Evolutionary conservation across 2,329 filamentous ascomycete genomes (phyloP).

Genomic region (Trichoderma sp.): DNA sequence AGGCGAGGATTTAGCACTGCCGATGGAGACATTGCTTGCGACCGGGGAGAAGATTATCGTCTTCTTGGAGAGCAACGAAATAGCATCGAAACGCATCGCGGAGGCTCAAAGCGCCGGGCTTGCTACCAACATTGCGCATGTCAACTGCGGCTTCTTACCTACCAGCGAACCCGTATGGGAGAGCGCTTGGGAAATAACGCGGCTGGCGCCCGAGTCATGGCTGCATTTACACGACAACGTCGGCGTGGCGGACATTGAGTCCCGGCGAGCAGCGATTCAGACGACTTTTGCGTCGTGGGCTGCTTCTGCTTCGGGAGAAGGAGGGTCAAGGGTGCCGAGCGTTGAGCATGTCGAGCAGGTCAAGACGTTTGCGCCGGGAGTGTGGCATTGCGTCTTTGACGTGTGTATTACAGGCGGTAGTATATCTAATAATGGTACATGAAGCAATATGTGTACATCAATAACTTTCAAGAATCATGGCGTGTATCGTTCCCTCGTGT

Average conservation of each 20-base stretch:
- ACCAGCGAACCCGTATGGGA: slow-evolving; percentile 55
- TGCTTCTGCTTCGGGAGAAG: slow-evolving; percentile 20
- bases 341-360: slow-evolving; percentile 62
- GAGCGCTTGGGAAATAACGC: slow-evolving; percentile 47
- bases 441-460: not conserved
- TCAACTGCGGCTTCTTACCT: slow-evolving; percentile 64
- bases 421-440: slow-evolving; percentile 27
- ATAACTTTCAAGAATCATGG: not conserved
- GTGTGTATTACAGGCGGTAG: slow-evolving; percentile 44
- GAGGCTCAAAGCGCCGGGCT: slow-evolving; percentile 38
- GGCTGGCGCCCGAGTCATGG: slow-evolving; percentile 44
- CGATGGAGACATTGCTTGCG: slow-evolving; percentile 39
- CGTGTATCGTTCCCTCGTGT: not conserved
- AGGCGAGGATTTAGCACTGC: slow-evolving; percentile 38
- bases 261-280: slow-evolving; percentile 48
- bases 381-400: slow-evolving; percentile 71
- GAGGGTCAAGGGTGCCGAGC: slow-evolving; percentile 24
- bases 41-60: slow-evolving; percentile 61
- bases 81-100: slow-evolving; percentile 45
- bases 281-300: slow-evolving; percentile 43
- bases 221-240: slow-evolving; percentile 68
- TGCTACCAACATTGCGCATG: slow-evolving; percentile 47
- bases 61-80: slow-evolving; percentile 66
- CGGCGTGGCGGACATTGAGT: slow-evolving; percentile 51
- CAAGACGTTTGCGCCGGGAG: slow-evolving; percentile 67